Evolutionary conservation across 805 yeast species (phyloP), one percentile per base, ranked within the genome.

Genomic region (Tetrapisispora fleetii): DNA sequence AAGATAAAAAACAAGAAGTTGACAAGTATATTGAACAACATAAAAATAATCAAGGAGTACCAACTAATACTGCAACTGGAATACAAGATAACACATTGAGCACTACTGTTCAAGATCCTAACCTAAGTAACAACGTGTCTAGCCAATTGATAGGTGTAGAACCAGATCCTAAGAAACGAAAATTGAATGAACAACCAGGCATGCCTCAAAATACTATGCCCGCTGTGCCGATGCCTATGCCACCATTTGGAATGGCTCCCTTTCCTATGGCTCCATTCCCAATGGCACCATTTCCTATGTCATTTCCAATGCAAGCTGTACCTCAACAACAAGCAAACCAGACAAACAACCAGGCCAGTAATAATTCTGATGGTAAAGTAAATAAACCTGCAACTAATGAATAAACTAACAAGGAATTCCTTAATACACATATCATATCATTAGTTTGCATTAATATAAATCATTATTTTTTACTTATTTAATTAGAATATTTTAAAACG

Each of bases 1-100:
- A 72, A 43, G 85, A 76, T n/a, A 70, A 79, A 60, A 77, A 77
- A 48, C 64, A 67, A 32, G 73, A 77, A 48, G 75, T 90, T 18
- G 67, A 75, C 30, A 71, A 72, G 35, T 85, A 73, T 50, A 52
- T 79, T 6, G 71, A 72, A 48, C 66, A 57, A 21, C 69, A 67
- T 40, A 50, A 56, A 52, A 56, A 56, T 35, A 41, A 51, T 52
- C 54, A 52, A 48, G 51, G 53, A 51, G 17, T 57, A 53, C 17
- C 42, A 48, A 43, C 40, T 10, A 38, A 56, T 52, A 19, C 42
- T 48, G 45, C 44, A 10, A 45, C 32, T 24, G 43, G 24, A 37
- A 53, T 49, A 14, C 40, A 50, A 21, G 57, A 53, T 5, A 21
- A 19, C 19, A 4, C 40, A 17, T 18, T 16, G 19, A 6, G 4